phyloP scores from a whole-genome alignment of 345 rosid species.

The Citrus trifoliata region DNA sequence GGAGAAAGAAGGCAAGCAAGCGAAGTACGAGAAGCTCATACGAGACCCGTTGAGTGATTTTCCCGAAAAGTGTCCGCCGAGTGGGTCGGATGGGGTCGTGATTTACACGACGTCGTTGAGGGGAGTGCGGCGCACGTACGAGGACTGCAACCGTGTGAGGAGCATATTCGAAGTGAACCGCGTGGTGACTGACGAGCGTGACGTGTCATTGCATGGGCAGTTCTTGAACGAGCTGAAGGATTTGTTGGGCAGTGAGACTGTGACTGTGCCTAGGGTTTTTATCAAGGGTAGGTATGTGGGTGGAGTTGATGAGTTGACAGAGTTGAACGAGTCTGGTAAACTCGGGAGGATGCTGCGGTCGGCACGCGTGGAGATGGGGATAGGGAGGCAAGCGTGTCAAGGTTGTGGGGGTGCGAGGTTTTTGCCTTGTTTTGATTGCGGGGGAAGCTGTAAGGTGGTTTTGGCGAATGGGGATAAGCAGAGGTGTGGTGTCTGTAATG shows the following conservation, averaged over 20 bases:
- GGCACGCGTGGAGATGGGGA: conserved; percentile 67
- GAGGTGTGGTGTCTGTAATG: conserved; percentile 75
- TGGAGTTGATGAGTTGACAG: conserved; percentile 67
- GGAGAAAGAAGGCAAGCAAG: conserved; percentile 65
- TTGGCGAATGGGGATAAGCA: conserved; percentile 44
- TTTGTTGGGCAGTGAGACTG: conserved; percentile 45
- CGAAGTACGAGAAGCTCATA: conserved; percentile 33
- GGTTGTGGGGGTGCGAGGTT: conserved; percentile 93
- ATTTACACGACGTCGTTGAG: conserved; percentile 88
- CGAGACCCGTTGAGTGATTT: conserved; percentile 70
- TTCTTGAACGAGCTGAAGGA: conserved; percentile 61
- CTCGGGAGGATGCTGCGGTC: conserved; percentile 57
- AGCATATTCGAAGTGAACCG: conserved; percentile 53
- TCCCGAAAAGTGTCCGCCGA: conserved; percentile 77
- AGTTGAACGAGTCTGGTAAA: conserved; percentile 66
- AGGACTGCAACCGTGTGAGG: conserved; percentile 57
- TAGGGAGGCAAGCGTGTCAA: conserved; percentile 70
- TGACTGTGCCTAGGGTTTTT: conserved; percentile 68
- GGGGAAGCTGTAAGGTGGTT: conserved; percentile 79
- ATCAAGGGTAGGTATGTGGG: conserved; percentile 84
- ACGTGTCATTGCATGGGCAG: conserved; percentile 78
- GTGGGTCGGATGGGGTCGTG: conserved; percentile 59
- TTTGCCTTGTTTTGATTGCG: conserved; percentile 81
- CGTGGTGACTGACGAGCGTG: conserved; percentile 78
- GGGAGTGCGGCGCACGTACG: conserved; percentile 79